Evolutionary conservation across 2,329 filamentous ascomycete genomes (phyloP).

Genomic region (Exophiala aquamarina): DNA sequence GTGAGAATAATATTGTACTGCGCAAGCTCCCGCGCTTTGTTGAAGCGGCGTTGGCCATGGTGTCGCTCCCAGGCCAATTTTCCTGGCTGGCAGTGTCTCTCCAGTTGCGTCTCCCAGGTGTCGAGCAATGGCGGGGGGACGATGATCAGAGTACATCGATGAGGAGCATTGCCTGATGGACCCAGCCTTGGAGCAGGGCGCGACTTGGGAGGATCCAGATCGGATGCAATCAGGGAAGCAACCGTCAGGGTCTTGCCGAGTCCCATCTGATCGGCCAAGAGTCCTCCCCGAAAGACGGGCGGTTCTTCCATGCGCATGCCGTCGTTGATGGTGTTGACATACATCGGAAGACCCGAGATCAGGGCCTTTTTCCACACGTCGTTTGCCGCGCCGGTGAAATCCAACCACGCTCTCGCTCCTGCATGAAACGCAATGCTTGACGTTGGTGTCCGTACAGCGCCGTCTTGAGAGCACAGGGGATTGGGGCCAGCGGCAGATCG

Average conservation of each 20-base stretch:
- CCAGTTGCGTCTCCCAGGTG: background rate
- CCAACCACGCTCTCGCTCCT: conserved; percentile 12
- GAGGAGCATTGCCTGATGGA: background rate
- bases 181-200: background rate
- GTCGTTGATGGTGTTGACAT: background rate
- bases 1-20: conserved; percentile 37
- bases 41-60: conserved; percentile 6
- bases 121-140: conserved; percentile 23
- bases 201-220: conserved; percentile 27
- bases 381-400: conserved; percentile 5
- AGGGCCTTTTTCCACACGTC: background rate
- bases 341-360: background rate
- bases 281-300: conserved; percentile 40
- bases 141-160: conserved; percentile 33
- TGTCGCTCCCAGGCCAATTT: background rate
- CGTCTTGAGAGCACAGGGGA: background rate
- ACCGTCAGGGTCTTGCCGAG: conserved; percentile 49
- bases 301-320: conserved; percentile 28
- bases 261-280: conserved; percentile 51
- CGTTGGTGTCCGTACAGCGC: conserved; percentile 16
- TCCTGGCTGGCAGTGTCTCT: background rate
- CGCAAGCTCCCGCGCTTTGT: conserved; percentile 23
- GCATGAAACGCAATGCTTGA: conserved; percentile 23
- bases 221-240: conserved; percentile 41
- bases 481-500: background rate